Conservation (phyloP, 768 basidiomycete genomes). For the Lyophyllum atratum region DNA sequence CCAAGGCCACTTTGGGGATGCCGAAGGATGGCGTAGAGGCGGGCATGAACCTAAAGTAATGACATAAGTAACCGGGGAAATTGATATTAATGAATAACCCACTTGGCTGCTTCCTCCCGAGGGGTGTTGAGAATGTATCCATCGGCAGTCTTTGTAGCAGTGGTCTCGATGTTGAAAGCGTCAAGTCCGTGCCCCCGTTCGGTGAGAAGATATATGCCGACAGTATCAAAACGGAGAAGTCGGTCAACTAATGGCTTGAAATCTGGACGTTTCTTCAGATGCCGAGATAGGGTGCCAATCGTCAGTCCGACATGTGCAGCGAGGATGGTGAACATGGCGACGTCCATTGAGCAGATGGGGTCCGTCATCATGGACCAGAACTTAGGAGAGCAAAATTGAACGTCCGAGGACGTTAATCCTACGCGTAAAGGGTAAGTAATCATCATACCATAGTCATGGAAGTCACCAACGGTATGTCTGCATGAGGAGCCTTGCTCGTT, state of each 20-base stretch:
- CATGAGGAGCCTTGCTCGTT: conserved; percentile 49
- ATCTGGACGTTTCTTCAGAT: conserved; percentile 50
- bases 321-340: conserved; percentile 55
- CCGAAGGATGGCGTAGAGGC: conserved; percentile 54
- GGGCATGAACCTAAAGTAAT: conserved; percentile 53
- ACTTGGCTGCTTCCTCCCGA: conserved; percentile 61
- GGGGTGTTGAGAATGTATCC: conserved; percentile 60
- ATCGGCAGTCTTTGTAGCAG: conserved; percentile 48
- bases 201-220: conserved; percentile 53
- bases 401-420: conserved; percentile 48
- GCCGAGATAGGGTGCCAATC: conserved; percentile 55
- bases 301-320: conserved; percentile 53
- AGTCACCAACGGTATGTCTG: conserved; percentile 45
- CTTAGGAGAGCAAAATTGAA: conserved; percentile 46
- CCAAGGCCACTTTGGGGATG: conserved; percentile 55
- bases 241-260: conserved; percentile 48
- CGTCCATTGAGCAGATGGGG: conserved; percentile 51
- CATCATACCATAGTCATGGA: not conserved
- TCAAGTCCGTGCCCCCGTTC: conserved; percentile 65
- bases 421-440: conserved; percentile 8
- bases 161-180: conserved; percentile 62
- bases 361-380: conserved; percentile 59
- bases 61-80: conserved; percentile 4
- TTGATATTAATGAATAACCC: conserved; percentile 18
- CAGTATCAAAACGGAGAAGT: conserved; percentile 53